These are phyloP conservation scores for Yamadazyma ubonensis DNA, from an alignment of 805 yeast genomes.

Conservation along the genomic window DNA sequence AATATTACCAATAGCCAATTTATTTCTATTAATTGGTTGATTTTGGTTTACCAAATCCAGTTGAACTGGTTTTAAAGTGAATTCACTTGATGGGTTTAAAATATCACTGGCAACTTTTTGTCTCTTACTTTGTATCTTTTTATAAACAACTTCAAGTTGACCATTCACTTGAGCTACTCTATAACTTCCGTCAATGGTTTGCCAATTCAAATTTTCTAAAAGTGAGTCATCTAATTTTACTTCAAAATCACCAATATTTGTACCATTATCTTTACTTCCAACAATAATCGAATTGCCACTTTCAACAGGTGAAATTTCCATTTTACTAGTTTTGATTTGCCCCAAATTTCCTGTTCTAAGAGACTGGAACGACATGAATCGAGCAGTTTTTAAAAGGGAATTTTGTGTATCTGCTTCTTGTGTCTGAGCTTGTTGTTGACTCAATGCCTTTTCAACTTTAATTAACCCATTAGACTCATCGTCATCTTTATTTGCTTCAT, in stretches of 20 bases:
- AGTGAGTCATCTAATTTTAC: slow-evolving; percentile 67
- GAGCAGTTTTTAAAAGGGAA: slow-evolving; percentile 19
- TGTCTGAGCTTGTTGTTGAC: slow-evolving; percentile 30
- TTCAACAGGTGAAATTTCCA: slow-evolving; percentile 30
- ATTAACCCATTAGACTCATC: slow-evolving; percentile 28
- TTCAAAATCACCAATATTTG: slow-evolving; percentile 46
- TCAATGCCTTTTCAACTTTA: slow-evolving; percentile 27
- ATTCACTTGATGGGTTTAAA: slow-evolving; percentile 30
- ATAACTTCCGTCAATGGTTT: slow-evolving; percentile 74
- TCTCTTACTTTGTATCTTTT: slow-evolving; percentile 15
- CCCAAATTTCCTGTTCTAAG: slow-evolving; percentile 21
- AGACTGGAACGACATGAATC: slow-evolving; percentile 30
- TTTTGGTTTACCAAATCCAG: slow-evolving; percentile 9
- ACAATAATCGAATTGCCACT: slow-evolving; percentile 46
- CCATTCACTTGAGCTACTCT: slow-evolving; percentile 83
- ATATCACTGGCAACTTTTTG: slow-evolving; percentile 24
- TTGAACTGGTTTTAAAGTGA: slow-evolving; percentile 28
- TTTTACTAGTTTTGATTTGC: slow-evolving; percentile 17
- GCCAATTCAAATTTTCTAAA: slow-evolving; percentile 72
- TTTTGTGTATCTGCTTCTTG: slow-evolving; percentile 22
- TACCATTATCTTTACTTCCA: slow-evolving; percentile 46
- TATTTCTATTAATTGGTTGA: slow-evolving; percentile 15
- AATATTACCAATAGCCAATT: slow-evolving; percentile 85
- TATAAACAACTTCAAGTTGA: slow-evolving; percentile 42
- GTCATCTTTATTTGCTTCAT: slow-evolving; percentile 17